These are phyloP conservation scores for Fusarium pseudoanthophilum DNA, from an alignment of 2,329 filamentous ascomycete species.

Conservation along the genomic window DNA sequence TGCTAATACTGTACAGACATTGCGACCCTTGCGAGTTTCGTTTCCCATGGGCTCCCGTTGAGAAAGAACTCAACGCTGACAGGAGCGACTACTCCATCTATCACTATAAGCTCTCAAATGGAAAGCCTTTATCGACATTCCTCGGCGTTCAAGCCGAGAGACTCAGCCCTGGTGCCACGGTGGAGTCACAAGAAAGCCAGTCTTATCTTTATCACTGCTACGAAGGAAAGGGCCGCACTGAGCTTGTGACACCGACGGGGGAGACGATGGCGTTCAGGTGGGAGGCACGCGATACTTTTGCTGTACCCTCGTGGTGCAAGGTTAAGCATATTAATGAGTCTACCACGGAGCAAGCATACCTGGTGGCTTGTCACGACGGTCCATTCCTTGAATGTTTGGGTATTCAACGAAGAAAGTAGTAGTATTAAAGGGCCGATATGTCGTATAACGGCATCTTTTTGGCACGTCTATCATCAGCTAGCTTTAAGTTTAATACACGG, in stretches of 20 bases:
- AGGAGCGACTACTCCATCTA: constrained; percentile 46
- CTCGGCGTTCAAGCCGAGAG: constrained; percentile 62
- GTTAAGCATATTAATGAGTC: constrained; percentile 57
- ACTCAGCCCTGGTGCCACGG: constrained; percentile 51
- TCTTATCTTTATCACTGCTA: constrained; percentile 66
- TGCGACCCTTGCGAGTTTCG: constrained; percentile 54
- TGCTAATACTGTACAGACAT: constrained; percentile 19
- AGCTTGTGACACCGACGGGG: constrained; percentile 49
- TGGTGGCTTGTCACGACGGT: constrained; percentile 50
- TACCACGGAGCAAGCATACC: constrained; percentile 43
- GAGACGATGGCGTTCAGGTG: constrained; percentile 53
- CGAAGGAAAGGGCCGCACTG: constrained; percentile 56
- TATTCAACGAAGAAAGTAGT: constrained; percentile 7
- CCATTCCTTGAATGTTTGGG: constrained; percentile 46
- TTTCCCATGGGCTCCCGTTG: constrained; percentile 58
- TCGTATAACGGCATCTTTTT: fast-evolving
- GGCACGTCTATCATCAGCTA: neutral
- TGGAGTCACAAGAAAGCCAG: constrained; percentile 56
- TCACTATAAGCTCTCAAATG: constrained; percentile 50
- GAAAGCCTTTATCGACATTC: constrained; percentile 53
- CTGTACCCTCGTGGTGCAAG: constrained; percentile 62
- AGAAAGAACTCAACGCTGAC: constrained; percentile 50
- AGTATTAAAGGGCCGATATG: fast-evolving
- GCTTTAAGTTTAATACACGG: neutral
- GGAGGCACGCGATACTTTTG: constrained; percentile 63